These are phyloP conservation scores for Chlorella sp. DNA, from an alignment of 139 green algal genomes.

Conservation along the genomic window DNA sequence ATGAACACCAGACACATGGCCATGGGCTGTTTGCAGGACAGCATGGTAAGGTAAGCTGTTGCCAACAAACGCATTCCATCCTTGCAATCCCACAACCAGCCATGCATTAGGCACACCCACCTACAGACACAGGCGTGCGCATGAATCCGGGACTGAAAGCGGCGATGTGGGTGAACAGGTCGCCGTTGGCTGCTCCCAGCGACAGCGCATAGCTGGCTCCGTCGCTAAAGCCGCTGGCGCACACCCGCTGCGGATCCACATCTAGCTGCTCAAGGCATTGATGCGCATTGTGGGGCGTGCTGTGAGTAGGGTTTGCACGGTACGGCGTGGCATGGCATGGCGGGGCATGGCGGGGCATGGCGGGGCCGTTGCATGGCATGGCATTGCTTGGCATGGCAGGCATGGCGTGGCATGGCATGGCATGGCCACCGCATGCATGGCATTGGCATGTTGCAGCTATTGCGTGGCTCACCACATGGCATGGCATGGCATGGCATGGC, in stretches of 20 bases:
- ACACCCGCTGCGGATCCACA: background rate
- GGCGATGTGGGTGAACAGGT: slow-evolving; percentile 59
- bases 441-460: too few species aligned
- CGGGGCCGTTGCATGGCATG: background rate
- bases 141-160: slow-evolving; percentile 58
- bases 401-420: too few species aligned
- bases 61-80: too few species aligned
- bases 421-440: too few species aligned
- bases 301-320: too few species aligned
- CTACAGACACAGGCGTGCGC: slow-evolving; percentile 8
- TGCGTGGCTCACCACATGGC: too few species aligned
- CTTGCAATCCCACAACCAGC: too few species aligned
- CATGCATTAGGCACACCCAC: background rate
- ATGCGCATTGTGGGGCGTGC: background rate
- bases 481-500: too few species aligned
- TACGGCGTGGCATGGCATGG: too few species aligned
- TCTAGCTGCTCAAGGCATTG: slow-evolving; percentile 9
- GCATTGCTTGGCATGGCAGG: background rate
- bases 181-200: slow-evolving; percentile 44
- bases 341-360: background rate
- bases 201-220: slow-evolving; percentile 58
- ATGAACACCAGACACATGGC: background rate
- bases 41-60: too few species aligned
- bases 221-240: slow-evolving; percentile 45
- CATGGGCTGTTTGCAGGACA: too few species aligned